Base-by-base conservation (phyloP, 495 filamentous ascomycete species). In the Daldinia childiae region DNA sequence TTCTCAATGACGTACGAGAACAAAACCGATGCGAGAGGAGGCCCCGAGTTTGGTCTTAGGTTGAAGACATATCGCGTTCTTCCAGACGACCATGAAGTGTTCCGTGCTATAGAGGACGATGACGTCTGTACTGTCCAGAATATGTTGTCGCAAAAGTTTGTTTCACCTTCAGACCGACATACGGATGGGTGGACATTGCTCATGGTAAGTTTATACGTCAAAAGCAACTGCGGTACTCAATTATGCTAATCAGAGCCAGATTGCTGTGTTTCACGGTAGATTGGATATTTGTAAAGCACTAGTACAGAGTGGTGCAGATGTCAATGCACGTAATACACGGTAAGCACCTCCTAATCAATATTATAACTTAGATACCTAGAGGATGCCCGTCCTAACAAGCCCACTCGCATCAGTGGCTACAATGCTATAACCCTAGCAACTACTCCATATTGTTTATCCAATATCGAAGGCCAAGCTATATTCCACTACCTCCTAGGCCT, bases 221-320 rank as follows among this genome's bases (percentile, higher is more conserved):
- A n/a, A 29, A n/a, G 3, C n/a, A 45, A 15, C 6, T n/a, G 4
- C 3, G 9, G 34, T 48, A 24, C 0, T 27, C 4, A 30, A 14
- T 27, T 24, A n/a, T 26, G 17, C 62, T 62, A 26, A 66, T 15
- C 4, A 11, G 36, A 52, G 11, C 2, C 34, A 71, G 68, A 0
- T 0, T 3, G 68, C 57, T 3, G 27, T 66, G 19, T 0, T 0
- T 6, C 0, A 4, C 1, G 51, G 57, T 6, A 0, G 4, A 7
- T 32, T 66, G 41, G 50, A 71, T 14, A 43, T 58, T 12, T 50
- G 45, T n/a, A 66, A 71, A 51, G 39, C 51, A 32, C 29, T 66
- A 2, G 51, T 66, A 4, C 57, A 71, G 32, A 66, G 68, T 29
- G 68, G 68, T 30, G 68, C 68, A 1, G 51, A 66, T 62, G 62